A percentile compares a stretch with the other conserved stretches of the same genome.
Evolutionary conservation across 805 yeast genomes (phyloP).

Genomic region (Priceomyces medius): DNA sequence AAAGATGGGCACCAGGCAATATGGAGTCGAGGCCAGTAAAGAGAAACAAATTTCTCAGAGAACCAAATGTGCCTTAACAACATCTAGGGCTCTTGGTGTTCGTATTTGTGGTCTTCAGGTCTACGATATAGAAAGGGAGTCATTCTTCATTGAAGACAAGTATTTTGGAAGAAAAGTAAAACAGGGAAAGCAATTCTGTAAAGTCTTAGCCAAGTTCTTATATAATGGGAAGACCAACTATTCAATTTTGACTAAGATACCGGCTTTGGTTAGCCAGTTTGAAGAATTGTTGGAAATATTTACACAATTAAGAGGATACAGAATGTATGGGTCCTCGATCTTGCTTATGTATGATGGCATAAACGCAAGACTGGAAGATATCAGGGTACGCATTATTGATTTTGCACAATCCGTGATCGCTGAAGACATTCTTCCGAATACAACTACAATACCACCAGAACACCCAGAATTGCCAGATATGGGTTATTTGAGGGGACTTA

Average conservation of each 20-base stretch:
- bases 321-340: conserved; percentile 89
- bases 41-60: conserved; percentile 78
- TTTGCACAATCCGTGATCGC: conserved; percentile 90
- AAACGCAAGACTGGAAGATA: conserved; percentile 13
- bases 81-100: conserved; percentile 80
- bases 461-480: conserved; percentile 63
- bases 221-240: conserved; percentile 66
- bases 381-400: conserved; percentile 77
- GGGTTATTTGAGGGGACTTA: conserved; percentile 84
- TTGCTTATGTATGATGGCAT: conserved; percentile 84
- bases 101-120: conserved; percentile 95
- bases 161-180: conserved; percentile 82
- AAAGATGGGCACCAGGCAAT: conserved; percentile 98
- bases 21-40: conserved; percentile 85
- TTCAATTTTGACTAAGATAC: conserved; percentile 67
- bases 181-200: conserved; percentile 74
- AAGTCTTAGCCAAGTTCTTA: conserved; percentile 69
- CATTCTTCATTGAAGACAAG: conserved; percentile 63
- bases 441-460: conserved; percentile 60
- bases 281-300: conserved; percentile 59
- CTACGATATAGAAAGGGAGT: conserved; percentile 46
- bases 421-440: conserved; percentile 34
- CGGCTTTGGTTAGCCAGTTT: conserved; percentile 59
- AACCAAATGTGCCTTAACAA: conserved; percentile 76
- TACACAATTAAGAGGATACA: conserved; percentile 60